Percentiles rank a stretch among this genome's conserved stretches.
Evolutionary conservation across 2,329 filamentous ascomycete genomes (phyloP).

Genomic region (Uncinocarpus reesii): DNA sequence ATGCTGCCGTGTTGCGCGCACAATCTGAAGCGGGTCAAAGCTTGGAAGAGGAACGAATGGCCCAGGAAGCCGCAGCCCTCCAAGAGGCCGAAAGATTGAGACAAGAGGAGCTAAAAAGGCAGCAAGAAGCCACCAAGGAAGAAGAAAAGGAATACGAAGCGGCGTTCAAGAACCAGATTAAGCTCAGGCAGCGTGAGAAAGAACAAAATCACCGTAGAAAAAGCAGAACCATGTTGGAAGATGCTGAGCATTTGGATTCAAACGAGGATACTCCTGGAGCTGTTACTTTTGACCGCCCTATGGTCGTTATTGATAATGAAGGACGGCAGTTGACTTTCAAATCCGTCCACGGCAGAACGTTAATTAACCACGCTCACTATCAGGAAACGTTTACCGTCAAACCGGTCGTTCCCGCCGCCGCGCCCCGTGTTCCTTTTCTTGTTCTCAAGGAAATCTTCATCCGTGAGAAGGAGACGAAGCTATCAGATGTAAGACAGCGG

Average conservation of each 20-base stretch:
- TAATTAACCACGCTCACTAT: constrained; percentile 55
- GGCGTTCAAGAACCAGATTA: constrained; percentile 32
- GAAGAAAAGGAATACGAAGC: constrained; percentile 32
- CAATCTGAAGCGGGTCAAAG: constrained; percentile 69
- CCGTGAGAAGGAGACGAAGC: constrained; percentile 47
- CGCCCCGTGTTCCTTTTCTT: constrained; percentile 51
- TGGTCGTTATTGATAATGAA: constrained; percentile 50
- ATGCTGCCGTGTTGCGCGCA: constrained; percentile 68
- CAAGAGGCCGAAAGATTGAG: constrained; percentile 41
- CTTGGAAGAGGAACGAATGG: constrained; percentile 76
- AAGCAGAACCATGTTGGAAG: constrained; percentile 28
- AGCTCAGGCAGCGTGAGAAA: constrained; percentile 30
- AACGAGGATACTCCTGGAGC: constrained; percentile 29
- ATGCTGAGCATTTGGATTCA: constrained; percentile 24
- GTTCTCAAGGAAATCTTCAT: constrained; percentile 63
- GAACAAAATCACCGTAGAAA: constrained; percentile 31
- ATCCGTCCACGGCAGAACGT: constrained; percentile 58
- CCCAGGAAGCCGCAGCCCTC: constrained; percentile 59
- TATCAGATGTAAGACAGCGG: constrained; percentile 59
- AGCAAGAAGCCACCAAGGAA: constrained; percentile 33
- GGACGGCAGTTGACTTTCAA: constrained; percentile 59
- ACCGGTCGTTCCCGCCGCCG: constrained; percentile 49
- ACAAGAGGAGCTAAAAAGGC: constrained; percentile 40
- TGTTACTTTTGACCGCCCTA: constrained; percentile 35
- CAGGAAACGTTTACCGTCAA: constrained; percentile 59